A percentile compares a stretch with the other conserved stretches of the same genome.
Evolutionary conservation across 164 flowering plant species (phyloP).

Genomic region (Umbilicus rupestris): DNA sequence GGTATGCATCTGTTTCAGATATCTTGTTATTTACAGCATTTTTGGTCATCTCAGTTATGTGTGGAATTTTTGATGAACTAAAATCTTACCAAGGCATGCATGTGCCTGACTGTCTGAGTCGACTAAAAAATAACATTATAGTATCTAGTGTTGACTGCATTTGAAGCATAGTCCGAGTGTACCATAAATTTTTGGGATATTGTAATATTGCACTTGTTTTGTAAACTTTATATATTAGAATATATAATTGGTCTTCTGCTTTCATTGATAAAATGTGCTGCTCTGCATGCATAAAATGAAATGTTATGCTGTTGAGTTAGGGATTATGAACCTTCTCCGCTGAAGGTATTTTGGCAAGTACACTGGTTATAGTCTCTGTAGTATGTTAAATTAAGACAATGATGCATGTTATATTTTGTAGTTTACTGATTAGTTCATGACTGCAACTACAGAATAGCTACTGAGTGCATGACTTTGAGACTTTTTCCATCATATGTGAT

Average conservation of each 20-base stretch:
- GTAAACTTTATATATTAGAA: neutral
- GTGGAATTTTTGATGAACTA: neutral
- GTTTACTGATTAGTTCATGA: neutral
- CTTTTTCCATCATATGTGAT: neutral
- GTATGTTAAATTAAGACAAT: neutral
- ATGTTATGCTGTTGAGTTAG: neutral
- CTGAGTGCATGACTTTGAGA: neutral
- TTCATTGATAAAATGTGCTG: neutral
- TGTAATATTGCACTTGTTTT: neutral
- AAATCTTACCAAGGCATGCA: neutral
- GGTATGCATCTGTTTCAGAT: constrained; percentile 38
- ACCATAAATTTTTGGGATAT: neutral
- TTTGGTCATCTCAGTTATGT: neutral
- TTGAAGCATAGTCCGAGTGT: neutral
- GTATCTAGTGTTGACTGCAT: neutral
- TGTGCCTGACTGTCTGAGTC: neutral
- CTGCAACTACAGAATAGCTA: neutral
- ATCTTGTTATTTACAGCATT: neutral
- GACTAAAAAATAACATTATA: neutral
- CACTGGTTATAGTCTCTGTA: neutral
- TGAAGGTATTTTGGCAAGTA: neutral
- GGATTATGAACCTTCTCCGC: neutral
- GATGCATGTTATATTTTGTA: neutral
- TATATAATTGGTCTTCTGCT: neutral
- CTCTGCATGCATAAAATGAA: neutral